Base-by-base conservation (phyloP, 257 asterid species). In the Solanum peruvianum region DNA sequence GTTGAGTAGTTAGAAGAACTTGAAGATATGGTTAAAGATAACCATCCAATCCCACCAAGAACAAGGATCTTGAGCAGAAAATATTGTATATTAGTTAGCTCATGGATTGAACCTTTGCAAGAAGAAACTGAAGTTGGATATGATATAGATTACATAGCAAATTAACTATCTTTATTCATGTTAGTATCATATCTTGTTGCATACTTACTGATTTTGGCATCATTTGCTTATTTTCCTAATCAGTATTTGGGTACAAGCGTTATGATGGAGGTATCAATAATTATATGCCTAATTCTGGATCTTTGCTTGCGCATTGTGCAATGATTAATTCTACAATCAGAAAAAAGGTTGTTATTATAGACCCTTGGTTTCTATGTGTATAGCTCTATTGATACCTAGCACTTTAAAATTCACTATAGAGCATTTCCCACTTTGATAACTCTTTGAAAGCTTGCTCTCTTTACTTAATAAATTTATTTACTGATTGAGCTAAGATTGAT, bases 41-140 rank as follows among this genome's bases (percentile, higher is more conserved):
- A 94, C 88, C 98, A 93, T 75, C 93, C 90, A 89, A 91, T 97
- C 69, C 98, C 98, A 86, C 94, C 97, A 33, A 94, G 99, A 90
- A 98, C 98, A 87, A 97, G 95, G 98, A 92, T 95, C 88, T 85
- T 95, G 91, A 97, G 93, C 94, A 91, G 98, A 93, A 97, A 94
- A 88, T 97, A 97, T 88, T 93, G 98, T 71, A 93, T 98, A 44
- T 91, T 95, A 73, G 99, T 97, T 91, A 95, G 99, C 94, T 97
- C 99, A 5, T 95, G 98, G 99, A 95, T 97, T 91, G 98, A 97
- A 89, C 99, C 99, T 87, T 91, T 97, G 91, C 98, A 94, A 89
- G 99, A 97, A 91, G 99, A 97, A 93, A 98, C 99, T 90, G 99
- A 97, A 88, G 94, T 97, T 91, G 99, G 99, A 89, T 93, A 91